Conservation (phyloP, 176 grass and related monocot species). For the Pharus latifolius region DNA sequence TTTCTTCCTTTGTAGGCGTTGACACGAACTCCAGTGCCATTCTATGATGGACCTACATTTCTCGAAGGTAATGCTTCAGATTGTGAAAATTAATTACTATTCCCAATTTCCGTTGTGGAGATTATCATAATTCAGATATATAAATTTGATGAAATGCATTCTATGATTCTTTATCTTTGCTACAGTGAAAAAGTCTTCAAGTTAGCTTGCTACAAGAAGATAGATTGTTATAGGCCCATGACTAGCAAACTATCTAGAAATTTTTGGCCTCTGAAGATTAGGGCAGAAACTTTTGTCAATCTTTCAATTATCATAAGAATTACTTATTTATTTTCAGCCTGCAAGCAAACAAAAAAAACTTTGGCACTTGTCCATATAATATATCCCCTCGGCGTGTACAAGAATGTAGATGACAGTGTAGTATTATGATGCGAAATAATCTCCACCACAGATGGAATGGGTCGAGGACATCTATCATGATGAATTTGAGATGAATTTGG, state of each 20-base stretch:
- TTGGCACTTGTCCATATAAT: background rate
- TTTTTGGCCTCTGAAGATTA: background rate
- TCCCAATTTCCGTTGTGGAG: background rate
- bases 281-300: background rate
- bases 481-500: too few species aligned
- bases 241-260: background rate
- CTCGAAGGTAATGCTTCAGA: slow-evolving; percentile 47
- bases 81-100: background rate
- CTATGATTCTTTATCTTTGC: slow-evolving; percentile 1
- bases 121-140: too few species aligned
- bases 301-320: background rate
- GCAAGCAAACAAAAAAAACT: background rate
- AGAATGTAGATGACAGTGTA: too few species aligned
- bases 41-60: slow-evolving; percentile 57
- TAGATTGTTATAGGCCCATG: background rate
- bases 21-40: slow-evolving; percentile 47
- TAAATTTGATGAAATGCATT: too few species aligned
- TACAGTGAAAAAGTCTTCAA: background rate
- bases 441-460: too few species aligned
- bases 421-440: too few species aligned
- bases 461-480: too few species aligned
- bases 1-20: slow-evolving; percentile 42
- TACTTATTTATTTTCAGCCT: background rate
- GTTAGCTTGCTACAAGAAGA: background rate
- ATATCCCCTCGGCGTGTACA: too few species aligned